These are phyloP conservation scores for Tilletia walkeri DNA, from an alignment of 1,284 basidiomycete species.

Conservation along the genomic window DNA sequence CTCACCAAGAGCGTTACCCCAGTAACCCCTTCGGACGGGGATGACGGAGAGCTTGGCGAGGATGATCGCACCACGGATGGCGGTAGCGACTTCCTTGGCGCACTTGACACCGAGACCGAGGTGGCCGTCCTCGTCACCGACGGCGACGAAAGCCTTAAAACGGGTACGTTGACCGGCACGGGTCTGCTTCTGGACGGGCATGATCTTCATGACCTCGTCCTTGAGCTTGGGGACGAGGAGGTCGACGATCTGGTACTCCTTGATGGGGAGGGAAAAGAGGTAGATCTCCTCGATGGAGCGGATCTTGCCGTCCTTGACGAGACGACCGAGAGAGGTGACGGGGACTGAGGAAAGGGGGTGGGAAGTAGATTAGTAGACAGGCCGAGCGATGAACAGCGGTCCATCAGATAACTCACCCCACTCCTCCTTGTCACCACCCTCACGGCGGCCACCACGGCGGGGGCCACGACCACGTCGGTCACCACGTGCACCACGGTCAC, in stretches of 20 bases:
- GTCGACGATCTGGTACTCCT: constrained; percentile 56
- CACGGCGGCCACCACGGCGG: constrained; percentile 92
- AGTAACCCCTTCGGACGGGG: constrained; percentile 97
- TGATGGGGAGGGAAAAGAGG: constrained; percentile 91
- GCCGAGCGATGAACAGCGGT: no score
- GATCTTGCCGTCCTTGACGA: constrained; percentile 99
- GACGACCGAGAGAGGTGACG: constrained; percentile 97
- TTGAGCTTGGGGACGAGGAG: constrained; percentile 55
- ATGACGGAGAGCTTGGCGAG: constrained; percentile 92
- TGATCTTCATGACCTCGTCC: constrained; percentile 99
- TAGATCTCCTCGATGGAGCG: constrained; percentile 99
- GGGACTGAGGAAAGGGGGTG: constrained; percentile 62
- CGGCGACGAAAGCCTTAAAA: constrained; percentile 99
- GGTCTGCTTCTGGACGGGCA: constrained; percentile 99
- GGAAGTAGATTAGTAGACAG: no score
- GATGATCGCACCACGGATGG: constrained; percentile 97
- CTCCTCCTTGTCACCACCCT: constrained; percentile 86
- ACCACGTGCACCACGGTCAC: constrained; percentile 73
- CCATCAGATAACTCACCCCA: constrained; percentile 67
- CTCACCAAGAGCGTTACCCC: constrained; percentile 79
- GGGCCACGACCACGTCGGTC: constrained; percentile 79
- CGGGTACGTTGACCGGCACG: constrained; percentile 98
- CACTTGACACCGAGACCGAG: constrained; percentile 99
- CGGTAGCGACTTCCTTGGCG: constrained; percentile 99
- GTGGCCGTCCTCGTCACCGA: constrained; percentile 92